Base-by-base conservation (phyloP, 2,329 filamentous ascomycete species). In the Colletotrichum australisinense region DNA sequence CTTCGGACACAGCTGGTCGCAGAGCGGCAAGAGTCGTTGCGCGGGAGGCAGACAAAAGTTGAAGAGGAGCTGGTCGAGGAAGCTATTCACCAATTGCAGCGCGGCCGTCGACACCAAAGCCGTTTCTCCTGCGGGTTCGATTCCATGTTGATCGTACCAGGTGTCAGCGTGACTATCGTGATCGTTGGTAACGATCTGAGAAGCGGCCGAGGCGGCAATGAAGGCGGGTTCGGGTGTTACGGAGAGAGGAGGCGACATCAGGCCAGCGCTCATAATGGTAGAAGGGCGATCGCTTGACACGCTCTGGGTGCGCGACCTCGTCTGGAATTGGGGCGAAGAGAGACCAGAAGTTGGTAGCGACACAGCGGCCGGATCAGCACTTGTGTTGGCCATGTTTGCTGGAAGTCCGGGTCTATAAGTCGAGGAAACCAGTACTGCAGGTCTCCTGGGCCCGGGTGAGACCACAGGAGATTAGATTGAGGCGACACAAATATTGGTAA, bases 11-110 rank as follows among this genome's bases (percentile, higher is more conserved):
- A 38, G 96, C 95, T 3, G 94, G 93, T 73, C 95, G 91, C 72
- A 98, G 88, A 3, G 92, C 88, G 8, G 89, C 84, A 9, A 98
- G 87, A 3, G 92, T 91, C 0, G 95, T 97, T 3, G 95, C 95
- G 78, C 93, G 92, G 22, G 96, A 92, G 14, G 91, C 86, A 30
- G 92, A 91, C n/a, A 99, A 90, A 98, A 93, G 79, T 94, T 96
- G 86, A 95, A 98, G 6, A 99, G 89, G 5, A 98, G 87, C 80
- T 98, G 94, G 81, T 99, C 97, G 75, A 99, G 90, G 80, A 99
- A 99, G 78, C 90, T 92, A 84, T 99, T 99, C 79, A 98, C 90
- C 11, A 97, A 89, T 55, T 88, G 88, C 49, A 98, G 86, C 0
- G 97, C 94, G 32, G 89, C 88, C 2, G 89, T 86, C 1, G 95